phyloP scores from a whole-genome alignment of 805 yeast species.

The Candida lessepsii region DNA sequence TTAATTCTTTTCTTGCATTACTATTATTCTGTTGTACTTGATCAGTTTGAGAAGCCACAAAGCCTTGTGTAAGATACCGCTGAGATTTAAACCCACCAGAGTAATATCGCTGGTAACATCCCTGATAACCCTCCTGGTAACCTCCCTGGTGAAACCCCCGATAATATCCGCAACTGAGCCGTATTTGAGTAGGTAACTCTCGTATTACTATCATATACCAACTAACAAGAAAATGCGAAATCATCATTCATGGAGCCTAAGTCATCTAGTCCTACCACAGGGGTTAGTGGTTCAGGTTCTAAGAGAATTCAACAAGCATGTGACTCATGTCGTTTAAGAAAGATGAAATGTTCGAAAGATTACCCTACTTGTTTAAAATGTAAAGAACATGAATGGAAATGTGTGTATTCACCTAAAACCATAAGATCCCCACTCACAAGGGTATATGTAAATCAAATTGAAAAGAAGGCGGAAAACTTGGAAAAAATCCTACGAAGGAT shows the following conservation, averaged over 20 bases:
- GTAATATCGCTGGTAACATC: too few species aligned
- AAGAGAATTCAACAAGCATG: slow-evolving; percentile 43
- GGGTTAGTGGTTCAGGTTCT: background rate
- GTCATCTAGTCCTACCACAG: slow-evolving; percentile 3
- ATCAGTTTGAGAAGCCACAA: too few species aligned
- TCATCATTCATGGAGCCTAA: slow-evolving; percentile 4
- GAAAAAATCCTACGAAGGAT: slow-evolving; percentile 33
- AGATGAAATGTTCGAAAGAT: slow-evolving; percentile 78
- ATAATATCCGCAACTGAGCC: background rate
- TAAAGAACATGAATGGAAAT: slow-evolving; percentile 68
- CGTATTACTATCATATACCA: background rate
- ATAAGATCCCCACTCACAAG: slow-evolving; percentile 81
- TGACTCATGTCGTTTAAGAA: slow-evolving; percentile 79
- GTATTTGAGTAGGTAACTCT: background rate
- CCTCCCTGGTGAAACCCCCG: too few species aligned
- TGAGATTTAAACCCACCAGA: too few species aligned
- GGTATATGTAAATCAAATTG: slow-evolving; percentile 79
- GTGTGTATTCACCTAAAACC: slow-evolving; percentile 74
- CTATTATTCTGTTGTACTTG: background rate
- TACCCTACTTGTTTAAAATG: slow-evolving; percentile 77
- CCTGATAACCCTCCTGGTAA: too few species aligned
- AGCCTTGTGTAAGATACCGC: too few species aligned
- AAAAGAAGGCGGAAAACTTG: slow-evolving; percentile 40
- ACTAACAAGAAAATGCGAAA: slow-evolving; percentile 5
- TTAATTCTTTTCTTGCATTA: background rate